phyloP scores from a whole-genome alignment of 108 stramenopile species.

The Nitzschia palea region DNA sequence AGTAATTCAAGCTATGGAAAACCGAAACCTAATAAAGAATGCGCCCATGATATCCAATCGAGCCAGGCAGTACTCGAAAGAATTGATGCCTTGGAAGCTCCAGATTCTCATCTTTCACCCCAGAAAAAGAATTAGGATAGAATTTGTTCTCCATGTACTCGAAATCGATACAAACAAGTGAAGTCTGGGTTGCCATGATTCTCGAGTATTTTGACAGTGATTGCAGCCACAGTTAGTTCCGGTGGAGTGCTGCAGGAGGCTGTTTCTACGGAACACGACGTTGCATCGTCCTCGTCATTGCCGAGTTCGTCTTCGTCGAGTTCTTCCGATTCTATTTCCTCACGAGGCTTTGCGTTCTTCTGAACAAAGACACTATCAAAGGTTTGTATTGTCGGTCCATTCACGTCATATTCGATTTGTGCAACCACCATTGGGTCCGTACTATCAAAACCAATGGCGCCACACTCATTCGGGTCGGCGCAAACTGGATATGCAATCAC shows the following conservation, averaged over 20 bases:
- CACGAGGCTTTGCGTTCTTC: background rate
- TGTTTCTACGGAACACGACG: conserved; percentile 31
- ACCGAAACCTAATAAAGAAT: background rate
- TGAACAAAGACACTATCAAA: conserved; percentile 27
- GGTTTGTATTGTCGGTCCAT: conserved; percentile 36
- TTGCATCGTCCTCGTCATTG: conserved; percentile 13
- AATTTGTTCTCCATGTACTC: conserved; percentile 55
- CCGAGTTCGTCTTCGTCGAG: conserved; percentile 18
- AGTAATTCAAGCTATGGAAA: background rate
- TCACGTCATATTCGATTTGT: conserved; percentile 49
- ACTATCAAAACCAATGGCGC: conserved; percentile 56
- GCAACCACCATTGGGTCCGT: conserved; percentile 50
- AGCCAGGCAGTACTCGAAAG: no score
- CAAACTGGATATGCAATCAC: conserved; percentile 75
- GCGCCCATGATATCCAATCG: no score
- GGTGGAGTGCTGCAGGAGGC: conserved; percentile 38
- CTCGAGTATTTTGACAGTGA: conserved; percentile 61
- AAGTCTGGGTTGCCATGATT: conserved; percentile 78
- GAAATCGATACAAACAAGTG: conserved; percentile 81
- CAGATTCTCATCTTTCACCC: no score
- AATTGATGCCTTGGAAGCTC: no score
- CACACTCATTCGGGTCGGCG: conserved; percentile 24
- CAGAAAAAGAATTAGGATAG: no score
- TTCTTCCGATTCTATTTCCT: background rate
- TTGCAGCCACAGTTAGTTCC: conserved; percentile 21